Percentiles rank a stretch among this genome's conserved stretches.
Evolutionary conservation across 2,329 filamentous ascomycete genomes (phyloP).

Genomic region (Thelonectria rubi): DNA sequence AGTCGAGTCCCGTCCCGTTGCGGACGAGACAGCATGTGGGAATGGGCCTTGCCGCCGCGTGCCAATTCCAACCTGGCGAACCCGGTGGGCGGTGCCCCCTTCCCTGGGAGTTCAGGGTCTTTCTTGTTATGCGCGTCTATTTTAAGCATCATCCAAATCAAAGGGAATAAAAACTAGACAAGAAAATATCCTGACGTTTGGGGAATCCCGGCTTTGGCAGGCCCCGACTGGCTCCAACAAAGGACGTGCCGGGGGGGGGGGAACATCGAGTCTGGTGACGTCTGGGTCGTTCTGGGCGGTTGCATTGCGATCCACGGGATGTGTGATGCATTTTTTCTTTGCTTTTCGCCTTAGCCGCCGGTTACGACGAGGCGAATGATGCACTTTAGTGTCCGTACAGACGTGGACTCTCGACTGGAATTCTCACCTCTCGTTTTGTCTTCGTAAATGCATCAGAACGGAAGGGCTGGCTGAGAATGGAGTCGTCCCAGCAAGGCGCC

Average conservation of each 20-base stretch:
- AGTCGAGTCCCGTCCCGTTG: no score
- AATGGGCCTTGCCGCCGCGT: no score
- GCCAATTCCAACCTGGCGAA: no score
- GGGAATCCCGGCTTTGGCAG: background rate
- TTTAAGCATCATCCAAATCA: constrained; percentile 14
- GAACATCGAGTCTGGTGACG: background rate
- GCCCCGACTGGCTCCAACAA: background rate
- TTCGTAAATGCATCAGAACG: background rate
- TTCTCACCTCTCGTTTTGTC: no score
- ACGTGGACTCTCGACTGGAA: no score
- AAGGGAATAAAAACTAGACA: background rate
- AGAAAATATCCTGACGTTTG: constrained; percentile 5
- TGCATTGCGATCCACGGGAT: background rate
- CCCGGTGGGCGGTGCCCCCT: background rate
- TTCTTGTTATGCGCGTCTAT: constrained; percentile 10
- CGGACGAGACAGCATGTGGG: no score
- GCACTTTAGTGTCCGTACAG: no score
- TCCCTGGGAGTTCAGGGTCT: constrained; percentile 5
- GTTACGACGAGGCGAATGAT: no score
- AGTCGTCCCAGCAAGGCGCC: background rate
- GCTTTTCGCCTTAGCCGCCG: no score
- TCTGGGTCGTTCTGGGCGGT: background rate
- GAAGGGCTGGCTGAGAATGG: constrained; percentile 1
- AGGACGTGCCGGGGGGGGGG: background rate
- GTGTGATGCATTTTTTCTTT: background rate